These are phyloP conservation scores for Ambrosia trifida DNA, from an alignment of 129 eudicot genomes.

Conservation along the genomic window DNA sequence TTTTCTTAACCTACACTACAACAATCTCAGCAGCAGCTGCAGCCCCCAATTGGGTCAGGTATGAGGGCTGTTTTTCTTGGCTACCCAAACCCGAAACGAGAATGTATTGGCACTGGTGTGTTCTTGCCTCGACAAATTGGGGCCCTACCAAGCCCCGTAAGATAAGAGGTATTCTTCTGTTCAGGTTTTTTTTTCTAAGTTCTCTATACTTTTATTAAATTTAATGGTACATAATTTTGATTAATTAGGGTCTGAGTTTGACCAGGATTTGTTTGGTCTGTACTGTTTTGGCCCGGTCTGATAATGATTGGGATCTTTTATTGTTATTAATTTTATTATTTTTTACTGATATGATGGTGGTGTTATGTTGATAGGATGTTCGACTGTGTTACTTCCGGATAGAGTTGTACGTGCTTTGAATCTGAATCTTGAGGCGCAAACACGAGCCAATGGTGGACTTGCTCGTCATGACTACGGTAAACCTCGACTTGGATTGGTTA, in stretches of 20 bases:
- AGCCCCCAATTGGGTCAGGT: constrained; percentile 48
- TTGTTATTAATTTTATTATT: too few species aligned
- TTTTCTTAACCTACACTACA: constrained; percentile 71
- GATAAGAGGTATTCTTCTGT: constrained; percentile 48
- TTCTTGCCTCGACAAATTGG: constrained; percentile 75
- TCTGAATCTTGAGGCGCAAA: constrained; percentile 51
- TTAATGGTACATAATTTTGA: neutral
- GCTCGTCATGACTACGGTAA: constrained; percentile 43
- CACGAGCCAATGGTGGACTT: constrained; percentile 16
- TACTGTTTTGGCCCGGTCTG: constrained; percentile 16
- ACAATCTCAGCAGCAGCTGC: constrained; percentile 45
- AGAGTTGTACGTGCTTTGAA: constrained; percentile 73
- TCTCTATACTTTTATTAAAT: neutral
- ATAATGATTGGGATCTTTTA: constrained; percentile 2
- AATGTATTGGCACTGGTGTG: constrained; percentile 81
- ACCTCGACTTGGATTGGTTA: neutral
- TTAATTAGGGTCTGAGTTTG: constrained; percentile 17
- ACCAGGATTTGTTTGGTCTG: constrained; percentile 11
- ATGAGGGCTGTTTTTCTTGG: constrained; percentile 72
- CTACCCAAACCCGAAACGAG: constrained; percentile 51
- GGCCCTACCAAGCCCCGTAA: constrained; percentile 56
- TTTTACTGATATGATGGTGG: neutral
- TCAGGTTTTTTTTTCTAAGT: neutral
- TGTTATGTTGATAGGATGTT: constrained; percentile 44
- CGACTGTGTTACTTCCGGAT: constrained; percentile 63